These are phyloP conservation scores for Shiraia sp. DNA, from an alignment of 2,329 filamentous ascomycete genomes.

Conservation along the genomic window DNA sequence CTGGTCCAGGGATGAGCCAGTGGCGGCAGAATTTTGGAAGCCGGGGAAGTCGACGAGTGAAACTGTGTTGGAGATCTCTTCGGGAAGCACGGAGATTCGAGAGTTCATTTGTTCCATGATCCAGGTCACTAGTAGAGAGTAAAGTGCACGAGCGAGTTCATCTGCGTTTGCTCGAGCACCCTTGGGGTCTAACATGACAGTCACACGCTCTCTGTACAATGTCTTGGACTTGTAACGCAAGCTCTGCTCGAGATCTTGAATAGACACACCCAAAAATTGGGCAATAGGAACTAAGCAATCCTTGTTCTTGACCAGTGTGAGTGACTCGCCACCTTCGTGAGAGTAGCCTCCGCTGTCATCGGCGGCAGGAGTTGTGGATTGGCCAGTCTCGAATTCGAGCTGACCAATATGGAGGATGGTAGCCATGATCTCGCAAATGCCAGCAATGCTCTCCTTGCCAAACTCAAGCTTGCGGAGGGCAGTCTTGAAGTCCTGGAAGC, in stretches of 20 bases:
- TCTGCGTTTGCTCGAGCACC: conserved; percentile 91
- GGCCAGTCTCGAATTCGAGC: conserved; percentile 85
- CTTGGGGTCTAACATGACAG: conserved; percentile 92
- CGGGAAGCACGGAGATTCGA: conserved; percentile 82
- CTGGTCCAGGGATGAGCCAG: conserved; percentile 85
- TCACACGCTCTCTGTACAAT: conserved; percentile 94
- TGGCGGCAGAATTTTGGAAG: conserved; percentile 82
- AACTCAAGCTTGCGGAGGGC: conserved; percentile 94
- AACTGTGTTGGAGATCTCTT: conserved; percentile 88
- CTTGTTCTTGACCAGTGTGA: conserved; percentile 91
- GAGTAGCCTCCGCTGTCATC: conserved; percentile 97
- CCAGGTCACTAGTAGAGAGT: conserved; percentile 90
- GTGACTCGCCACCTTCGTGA: conserved; percentile 84
- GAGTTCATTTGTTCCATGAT: conserved; percentile 94
- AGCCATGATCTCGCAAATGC: conserved; percentile 93
- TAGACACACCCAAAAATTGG: conserved; percentile 88
- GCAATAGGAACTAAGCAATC: conserved; percentile 84
- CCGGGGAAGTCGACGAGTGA: conserved; percentile 96
- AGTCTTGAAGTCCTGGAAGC: conserved; percentile 97
- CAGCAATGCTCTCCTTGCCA: conserved; percentile 87
- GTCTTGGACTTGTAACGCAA: conserved; percentile 97
- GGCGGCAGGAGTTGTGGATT: conserved; percentile 74
- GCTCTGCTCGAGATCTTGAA: conserved; percentile 80
- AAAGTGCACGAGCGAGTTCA: conserved; percentile 89
- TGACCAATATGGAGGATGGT: conserved; percentile 97